Percentiles rank a stretch among this genome's conserved stretches.
These are phyloP conservation scores for Jacaranda copaia DNA, from an alignment of 257 asterid genomes.

Conservation along the genomic window DNA sequence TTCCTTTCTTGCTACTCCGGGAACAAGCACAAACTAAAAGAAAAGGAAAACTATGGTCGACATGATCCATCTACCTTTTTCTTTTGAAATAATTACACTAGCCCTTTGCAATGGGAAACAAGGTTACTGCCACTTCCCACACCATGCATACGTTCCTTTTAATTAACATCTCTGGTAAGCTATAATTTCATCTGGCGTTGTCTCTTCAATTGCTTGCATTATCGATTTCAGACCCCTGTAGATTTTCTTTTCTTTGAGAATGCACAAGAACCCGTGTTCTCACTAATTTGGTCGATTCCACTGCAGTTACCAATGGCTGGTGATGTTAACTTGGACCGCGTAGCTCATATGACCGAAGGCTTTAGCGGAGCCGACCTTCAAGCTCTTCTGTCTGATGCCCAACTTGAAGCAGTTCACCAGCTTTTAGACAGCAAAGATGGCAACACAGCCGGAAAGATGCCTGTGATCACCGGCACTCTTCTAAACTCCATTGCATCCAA, in stretches of 20 bases:
- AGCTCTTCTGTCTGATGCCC: conserved; percentile 92
- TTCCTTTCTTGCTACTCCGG: background rate
- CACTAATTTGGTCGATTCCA: conserved; percentile 1
- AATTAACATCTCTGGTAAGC: background rate
- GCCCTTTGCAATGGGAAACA: background rate
- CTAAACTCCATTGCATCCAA: conserved; percentile 72
- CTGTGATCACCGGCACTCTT: conserved; percentile 66
- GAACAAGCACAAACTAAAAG: background rate
- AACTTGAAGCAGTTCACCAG: conserved; percentile 91
- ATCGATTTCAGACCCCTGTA: background rate
- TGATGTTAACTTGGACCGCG: conserved; percentile 71
- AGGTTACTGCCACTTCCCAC: background rate
- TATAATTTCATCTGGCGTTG: background rate
- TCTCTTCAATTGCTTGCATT: conserved; percentile 1
- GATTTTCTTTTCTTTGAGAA: background rate
- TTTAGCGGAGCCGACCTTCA: conserved; percentile 99
- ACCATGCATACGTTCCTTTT: background rate
- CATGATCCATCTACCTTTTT: background rate
- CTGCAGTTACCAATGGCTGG: conserved; percentile 77
- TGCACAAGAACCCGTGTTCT: background rate
- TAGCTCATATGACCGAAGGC: conserved; percentile 80
- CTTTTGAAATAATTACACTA: too few relatives aligned
- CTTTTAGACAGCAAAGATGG: conserved; percentile 58
- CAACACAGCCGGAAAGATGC: conserved; percentile 56
- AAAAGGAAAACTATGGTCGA: conserved; percentile 3